A percentile compares a stretch with the other conserved stretches of the same genome.
phyloP scores from a whole-genome alignment of 1,139 yeast genomes.

The Ogataea hybrid region DNA sequence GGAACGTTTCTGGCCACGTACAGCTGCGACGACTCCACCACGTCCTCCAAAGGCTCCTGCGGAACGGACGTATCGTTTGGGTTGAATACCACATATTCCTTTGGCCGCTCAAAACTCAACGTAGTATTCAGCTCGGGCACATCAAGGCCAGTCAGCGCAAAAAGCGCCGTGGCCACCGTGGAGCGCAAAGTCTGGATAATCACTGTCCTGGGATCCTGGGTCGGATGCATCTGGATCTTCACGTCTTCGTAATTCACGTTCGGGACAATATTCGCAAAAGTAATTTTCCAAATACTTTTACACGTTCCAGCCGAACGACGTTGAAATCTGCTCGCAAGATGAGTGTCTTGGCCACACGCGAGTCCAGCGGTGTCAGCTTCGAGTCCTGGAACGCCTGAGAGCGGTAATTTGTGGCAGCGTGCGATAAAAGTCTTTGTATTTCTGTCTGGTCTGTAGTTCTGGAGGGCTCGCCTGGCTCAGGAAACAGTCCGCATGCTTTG shows the following conservation, averaged over 20 bases:
- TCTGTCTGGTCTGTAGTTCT: too few species aligned
- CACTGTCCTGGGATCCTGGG: conserved; percentile 37
- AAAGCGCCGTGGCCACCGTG: conserved; percentile 58
- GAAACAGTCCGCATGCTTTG: too few species aligned
- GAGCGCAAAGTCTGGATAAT: conserved; percentile 53
- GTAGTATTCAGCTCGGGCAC: conserved; percentile 37
- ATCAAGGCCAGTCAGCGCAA: conserved; percentile 43
- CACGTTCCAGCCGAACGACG: conserved; percentile 18
- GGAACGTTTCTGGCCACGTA: conserved; percentile 43
- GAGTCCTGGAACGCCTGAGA: conserved; percentile 36
- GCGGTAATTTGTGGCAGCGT: conserved; percentile 12
- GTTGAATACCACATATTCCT: conserved; percentile 47
- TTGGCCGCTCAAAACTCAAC: conserved; percentile 51
- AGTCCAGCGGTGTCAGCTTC: conserved; percentile 49
- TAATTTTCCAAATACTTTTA: conserved; percentile 26
- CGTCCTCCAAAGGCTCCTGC: conserved; percentile 21
- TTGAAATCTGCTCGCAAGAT: conserved; percentile 27
- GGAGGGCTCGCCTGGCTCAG: too few species aligned
- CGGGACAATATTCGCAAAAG: conserved; percentile 27
- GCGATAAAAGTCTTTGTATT: too few species aligned
- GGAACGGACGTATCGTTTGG: conserved; percentile 4
- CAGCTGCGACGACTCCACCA: conserved; percentile 30
- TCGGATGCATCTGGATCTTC: conserved; percentile 16
- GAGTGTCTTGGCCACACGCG: conserved; percentile 44
- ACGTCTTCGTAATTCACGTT: conserved; percentile 27